These are phyloP conservation scores for Heritiera littoralis DNA, from an alignment of 345 rosid genomes.

Conservation along the genomic window DNA sequence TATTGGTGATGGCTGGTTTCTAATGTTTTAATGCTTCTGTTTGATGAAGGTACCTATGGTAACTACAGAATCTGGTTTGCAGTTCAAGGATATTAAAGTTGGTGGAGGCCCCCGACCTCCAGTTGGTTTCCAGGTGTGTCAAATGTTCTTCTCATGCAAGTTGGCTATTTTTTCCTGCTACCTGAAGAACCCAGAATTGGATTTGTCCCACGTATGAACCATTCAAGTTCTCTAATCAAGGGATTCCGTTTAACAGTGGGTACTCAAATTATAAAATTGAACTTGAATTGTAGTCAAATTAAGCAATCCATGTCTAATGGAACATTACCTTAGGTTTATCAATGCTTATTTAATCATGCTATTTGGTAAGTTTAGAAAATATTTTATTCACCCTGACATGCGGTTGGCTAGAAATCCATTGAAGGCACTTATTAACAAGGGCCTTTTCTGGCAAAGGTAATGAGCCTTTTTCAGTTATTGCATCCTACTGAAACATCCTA, in stretches of 20 bases:
- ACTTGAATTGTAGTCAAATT: neutral
- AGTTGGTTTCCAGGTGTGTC: slow-evolving; percentile 77
- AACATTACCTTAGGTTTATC: neutral
- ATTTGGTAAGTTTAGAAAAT: no score
- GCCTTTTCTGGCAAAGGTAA: no score
- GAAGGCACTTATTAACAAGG: no score
- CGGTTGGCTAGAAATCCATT: no score
- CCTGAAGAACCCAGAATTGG: neutral
- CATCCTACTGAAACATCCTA: no score
- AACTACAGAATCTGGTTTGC: slow-evolving; percentile 86
- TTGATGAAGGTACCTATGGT: slow-evolving; percentile 76
- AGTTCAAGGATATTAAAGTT: slow-evolving; percentile 87
- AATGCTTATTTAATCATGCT: neutral
- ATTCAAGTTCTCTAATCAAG: neutral
- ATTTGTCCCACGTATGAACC: no score
- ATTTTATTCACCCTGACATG: no score
- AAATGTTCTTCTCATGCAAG: neutral
- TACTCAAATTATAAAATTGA: neutral
- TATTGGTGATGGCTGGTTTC: neutral
- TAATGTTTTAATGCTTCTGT: slow-evolving; percentile 15
- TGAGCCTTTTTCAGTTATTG: no score
- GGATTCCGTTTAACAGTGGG: neutral
- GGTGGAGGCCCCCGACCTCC: slow-evolving; percentile 90
- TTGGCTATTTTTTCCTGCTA: neutral
- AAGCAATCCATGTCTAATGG: neutral